A percentile compares a stretch with the other conserved stretches of the same genome.
phyloP scores from a whole-genome alignment of 2,329 filamentous ascomycete genomes.

The Fusarium albosuccineum region DNA sequence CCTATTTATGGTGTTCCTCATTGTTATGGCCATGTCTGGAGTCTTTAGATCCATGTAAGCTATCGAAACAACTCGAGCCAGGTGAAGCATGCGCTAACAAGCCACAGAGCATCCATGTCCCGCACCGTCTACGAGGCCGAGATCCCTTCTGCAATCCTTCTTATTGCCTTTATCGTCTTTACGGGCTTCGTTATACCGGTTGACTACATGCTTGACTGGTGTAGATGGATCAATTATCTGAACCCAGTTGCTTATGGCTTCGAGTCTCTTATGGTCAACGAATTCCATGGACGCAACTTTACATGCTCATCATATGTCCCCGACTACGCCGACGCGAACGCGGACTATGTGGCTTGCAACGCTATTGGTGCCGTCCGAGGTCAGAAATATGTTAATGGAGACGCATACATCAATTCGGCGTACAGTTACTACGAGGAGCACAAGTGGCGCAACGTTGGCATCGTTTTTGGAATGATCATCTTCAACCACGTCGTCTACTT shows the following conservation, averaged over 20 bases:
- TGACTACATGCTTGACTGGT: slow-evolving; percentile 71
- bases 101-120: neutral
- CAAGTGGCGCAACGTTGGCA: slow-evolving; percentile 67
- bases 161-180: slow-evolving; percentile 46
- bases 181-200: slow-evolving; percentile 63
- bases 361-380: slow-evolving; percentile 59
- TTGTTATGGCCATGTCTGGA: slow-evolving; percentile 72
- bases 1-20: slow-evolving; percentile 59
- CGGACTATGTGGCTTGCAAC: slow-evolving; percentile 13
- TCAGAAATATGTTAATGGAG: slow-evolving; percentile 57
- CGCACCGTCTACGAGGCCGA: slow-evolving; percentile 48
- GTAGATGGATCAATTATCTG: slow-evolving; percentile 75
- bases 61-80: neutral
- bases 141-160: slow-evolving; percentile 54
- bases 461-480: slow-evolving; percentile 63
- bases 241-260: slow-evolving; percentile 75
- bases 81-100: neutral
- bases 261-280: slow-evolving; percentile 74
- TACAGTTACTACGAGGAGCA: slow-evolving; percentile 62
- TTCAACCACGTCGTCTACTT: slow-evolving; percentile 63
- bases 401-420: slow-evolving; percentile 58
- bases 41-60: slow-evolving; percentile 63
- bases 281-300: slow-evolving; percentile 60
- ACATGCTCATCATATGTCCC: slow-evolving; percentile 29
- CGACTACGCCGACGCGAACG: slow-evolving; percentile 7